A percentile compares a stretch with the other conserved stretches of the same genome.
These are phyloP conservation scores for Grosmannia huntii DNA, from an alignment of 2,329 filamentous ascomycete species.

Conservation along the genomic window DNA sequence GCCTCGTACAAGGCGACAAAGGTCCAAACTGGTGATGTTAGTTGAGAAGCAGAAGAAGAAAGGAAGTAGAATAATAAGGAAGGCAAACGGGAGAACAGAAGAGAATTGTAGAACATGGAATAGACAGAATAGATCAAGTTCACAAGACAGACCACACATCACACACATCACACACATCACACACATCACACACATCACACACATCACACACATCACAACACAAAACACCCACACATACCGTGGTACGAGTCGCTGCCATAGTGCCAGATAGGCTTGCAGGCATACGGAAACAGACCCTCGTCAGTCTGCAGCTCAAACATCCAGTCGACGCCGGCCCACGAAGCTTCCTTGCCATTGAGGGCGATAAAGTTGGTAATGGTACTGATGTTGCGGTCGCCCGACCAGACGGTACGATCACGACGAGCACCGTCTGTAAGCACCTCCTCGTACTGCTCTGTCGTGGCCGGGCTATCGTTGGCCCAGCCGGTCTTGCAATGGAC, in stretches of 20 bases:
- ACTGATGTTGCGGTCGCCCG: constrained; percentile 27
- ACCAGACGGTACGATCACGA: constrained; percentile 41
- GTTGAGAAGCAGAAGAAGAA: too few relatives aligned
- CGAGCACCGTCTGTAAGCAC: constrained; percentile 36
- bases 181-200: too few relatives aligned
- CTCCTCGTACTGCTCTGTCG: constrained; percentile 15
- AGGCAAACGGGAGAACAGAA: too few relatives aligned
- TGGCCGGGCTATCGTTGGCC: constrained; percentile 20
- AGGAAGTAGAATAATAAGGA: too few relatives aligned
- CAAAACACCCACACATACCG: too few relatives aligned
- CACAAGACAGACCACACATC: too few relatives aligned
- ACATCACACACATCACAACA: too few relatives aligned
- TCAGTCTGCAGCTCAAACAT: not conserved
- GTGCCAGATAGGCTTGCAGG: not conserved
- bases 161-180: too few relatives aligned
- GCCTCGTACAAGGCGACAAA: not conserved
- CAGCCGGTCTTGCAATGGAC: constrained; percentile 26
- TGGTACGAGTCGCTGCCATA: not conserved
- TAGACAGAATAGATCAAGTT: too few relatives aligned
- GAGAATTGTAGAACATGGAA: too few relatives aligned
- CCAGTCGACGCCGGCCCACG: not conserved
- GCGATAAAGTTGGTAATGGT: not conserved
- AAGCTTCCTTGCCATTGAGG: not conserved
- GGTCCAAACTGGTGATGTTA: not conserved
- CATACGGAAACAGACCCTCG: not conserved